Evolutionary conservation across 164 flowering plant species (phyloP), one percentile per base, ranked within the genome.

Genomic region (Stephania japonica): DNA sequence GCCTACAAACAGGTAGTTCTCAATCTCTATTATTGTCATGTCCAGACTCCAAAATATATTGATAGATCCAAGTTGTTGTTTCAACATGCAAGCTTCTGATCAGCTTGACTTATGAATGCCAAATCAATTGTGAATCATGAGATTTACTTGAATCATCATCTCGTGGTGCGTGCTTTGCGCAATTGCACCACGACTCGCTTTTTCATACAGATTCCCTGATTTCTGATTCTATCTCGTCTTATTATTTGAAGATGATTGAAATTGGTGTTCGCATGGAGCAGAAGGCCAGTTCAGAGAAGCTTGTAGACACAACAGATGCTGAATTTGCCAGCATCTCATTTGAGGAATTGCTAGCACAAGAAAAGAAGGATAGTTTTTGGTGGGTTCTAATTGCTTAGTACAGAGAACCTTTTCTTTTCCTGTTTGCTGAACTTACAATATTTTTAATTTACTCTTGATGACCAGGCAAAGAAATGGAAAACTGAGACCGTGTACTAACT

Each of bases 301-400:
- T 72, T 26, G 72, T 42, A 72, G 86, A 86, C 71, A 79, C 64
- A 47, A 47, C 75, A 21, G 94, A 93, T 38, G 19, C 74, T 21
- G 89, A 86, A 6, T 79, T 77, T 65, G 10, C 80, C 25, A 88
- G 90, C 73, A 89, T 91, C 67, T 92, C 96, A 32, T 92, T 92
- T 71, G 95, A 92, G 82, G 97, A 92, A 75, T 78, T 89, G 56
- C 76, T 91, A 75, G 98, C 89, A 38, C 91, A 87, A 71, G 96
- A 92, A 70, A 92, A 91, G 85, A 91, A 89, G 78, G 96, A 92
- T 78, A 78, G 90, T 5, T 92, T 91, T 75, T 91, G 96, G 97
- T 92, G 27, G 27, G 84, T 67, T 32, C 73, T 68, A 19, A 23
- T 16, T 25, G 25, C 73, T 8, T 16, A 70, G 71, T 69, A 70